Percentiles rank a stretch among this genome's conserved stretches.
Evolutionary conservation across 2,329 filamentous ascomycete genomes (phyloP).

Genomic region (Curvularia verruculosa): DNA sequence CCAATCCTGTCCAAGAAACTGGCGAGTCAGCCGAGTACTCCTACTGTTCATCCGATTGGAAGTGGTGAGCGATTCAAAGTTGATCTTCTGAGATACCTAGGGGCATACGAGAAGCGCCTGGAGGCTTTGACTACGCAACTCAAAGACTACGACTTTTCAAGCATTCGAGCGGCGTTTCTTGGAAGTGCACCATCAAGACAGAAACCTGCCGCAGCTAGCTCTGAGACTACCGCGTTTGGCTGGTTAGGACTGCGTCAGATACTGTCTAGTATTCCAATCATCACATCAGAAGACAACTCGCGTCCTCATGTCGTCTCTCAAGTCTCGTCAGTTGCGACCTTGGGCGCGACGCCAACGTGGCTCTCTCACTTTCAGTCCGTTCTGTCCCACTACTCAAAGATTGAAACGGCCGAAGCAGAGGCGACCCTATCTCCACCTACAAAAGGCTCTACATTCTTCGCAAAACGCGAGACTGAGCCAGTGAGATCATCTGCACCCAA

Average conservation of each 20-base stretch:
- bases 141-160: conserved; percentile 69
- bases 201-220: conserved; percentile 52
- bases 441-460: conserved; percentile 16
- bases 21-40: not conserved
- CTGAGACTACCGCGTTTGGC: conserved; percentile 68
- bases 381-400: conserved; percentile 23
- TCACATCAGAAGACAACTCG: conserved; percentile 41
- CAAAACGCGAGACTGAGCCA: conserved; percentile 8
- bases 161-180: conserved; percentile 73
- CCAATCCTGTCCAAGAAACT: conserved; percentile 51
- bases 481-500: conserved; percentile 54
- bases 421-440: conserved; percentile 2
- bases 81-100: conserved; percentile 75
- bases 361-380: conserved; percentile 61
- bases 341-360: conserved; percentile 75
- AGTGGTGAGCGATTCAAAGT: conserved; percentile 74
- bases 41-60: conserved; percentile 52
- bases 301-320: conserved; percentile 61
- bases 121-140: conserved; percentile 64
- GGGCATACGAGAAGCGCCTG: conserved; percentile 68
- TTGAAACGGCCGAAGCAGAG: not conserved
- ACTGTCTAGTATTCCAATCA: conserved; percentile 57
- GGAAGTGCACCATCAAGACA: conserved; percentile 78
- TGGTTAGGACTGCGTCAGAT: conserved; percentile 72
- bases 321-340: conserved; percentile 81